phyloP scores from a whole-genome alignment of 176 grass and related monocot genomes.

The Bonia amplexicaulis region DNA sequence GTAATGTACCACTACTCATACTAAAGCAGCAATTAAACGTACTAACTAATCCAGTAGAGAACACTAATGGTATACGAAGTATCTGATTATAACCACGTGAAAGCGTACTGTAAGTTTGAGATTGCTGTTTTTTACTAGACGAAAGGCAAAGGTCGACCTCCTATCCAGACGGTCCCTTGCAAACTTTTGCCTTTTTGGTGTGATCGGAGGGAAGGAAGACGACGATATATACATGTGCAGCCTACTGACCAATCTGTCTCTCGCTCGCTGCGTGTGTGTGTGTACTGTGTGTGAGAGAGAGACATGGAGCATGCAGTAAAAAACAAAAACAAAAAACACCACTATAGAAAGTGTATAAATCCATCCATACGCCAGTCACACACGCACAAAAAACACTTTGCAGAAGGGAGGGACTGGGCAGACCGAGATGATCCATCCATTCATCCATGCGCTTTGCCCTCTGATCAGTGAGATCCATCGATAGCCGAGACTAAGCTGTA shows the following conservation, averaged over 20 bases:
- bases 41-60: not conserved
- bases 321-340: not conserved
- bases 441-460: slow-evolving; percentile 24
- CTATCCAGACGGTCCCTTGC: not conserved
- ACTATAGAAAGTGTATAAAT: not conserved
- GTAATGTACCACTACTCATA: not conserved
- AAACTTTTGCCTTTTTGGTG: not conserved
- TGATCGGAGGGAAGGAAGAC: not conserved
- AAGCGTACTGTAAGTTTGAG: not conserved
- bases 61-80: too few relatives aligned
- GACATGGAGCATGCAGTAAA: not conserved
- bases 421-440: slow-evolving; percentile 1
- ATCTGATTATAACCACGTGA: not conserved
- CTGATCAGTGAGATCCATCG: not conserved
- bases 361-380: not conserved
- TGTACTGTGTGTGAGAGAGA: too few relatives aligned
- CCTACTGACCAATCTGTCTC: not conserved
- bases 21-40: not conserved
- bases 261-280: not conserved
- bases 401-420: not conserved
- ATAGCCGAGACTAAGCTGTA: not conserved
- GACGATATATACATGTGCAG: not conserved
- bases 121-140: not conserved
- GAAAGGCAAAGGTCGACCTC: not conserved
- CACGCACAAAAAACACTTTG: not conserved